Percentiles rank a stretch among this genome's conserved stretches.
Evolutionary conservation across 176 grass and related monocot species (phyloP).

Genomic region (Musa beccarii): DNA sequence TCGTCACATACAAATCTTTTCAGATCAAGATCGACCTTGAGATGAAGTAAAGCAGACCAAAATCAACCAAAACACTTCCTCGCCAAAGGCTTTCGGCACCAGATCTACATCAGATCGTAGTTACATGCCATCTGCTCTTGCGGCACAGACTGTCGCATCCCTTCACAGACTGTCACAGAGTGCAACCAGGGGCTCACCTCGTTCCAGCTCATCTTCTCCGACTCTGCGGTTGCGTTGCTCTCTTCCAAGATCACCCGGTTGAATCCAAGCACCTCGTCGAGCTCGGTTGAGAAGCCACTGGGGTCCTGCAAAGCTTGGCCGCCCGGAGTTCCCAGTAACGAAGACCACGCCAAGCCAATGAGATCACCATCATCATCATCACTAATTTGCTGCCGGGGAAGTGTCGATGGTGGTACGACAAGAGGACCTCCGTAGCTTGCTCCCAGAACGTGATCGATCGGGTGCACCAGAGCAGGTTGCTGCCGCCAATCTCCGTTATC

Average conservation of each 20-base stretch:
- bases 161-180: background rate
- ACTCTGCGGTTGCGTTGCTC: background rate
- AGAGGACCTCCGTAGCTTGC: too few relatives aligned
- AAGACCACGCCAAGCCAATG: background rate
- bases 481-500: too few relatives aligned
- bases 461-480: too few relatives aligned
- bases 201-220: conserved; percentile 22
- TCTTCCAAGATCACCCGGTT: conserved; percentile 26
- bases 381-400: background rate
- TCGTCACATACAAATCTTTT: too few relatives aligned
- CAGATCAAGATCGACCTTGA: too few relatives aligned
- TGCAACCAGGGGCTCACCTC: conserved; percentile 24
- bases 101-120: background rate
- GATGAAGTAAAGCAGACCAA: too few relatives aligned
- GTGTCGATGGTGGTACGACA: background rate
- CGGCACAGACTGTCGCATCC: too few relatives aligned
- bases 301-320: too few relatives aligned
- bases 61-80: too few relatives aligned
- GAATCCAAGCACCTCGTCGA: conserved; percentile 29
- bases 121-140: conserved; percentile 1
- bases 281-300: conserved; percentile 9
- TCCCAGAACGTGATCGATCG: too few relatives aligned
- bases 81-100: too few relatives aligned
- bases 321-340: too few relatives aligned
- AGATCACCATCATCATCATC: background rate